Percentiles rank a stretch among this genome's conserved stretches.
Evolutionary conservation across 176 grass and related monocot species (phyloP).

Genomic region (sorghum (Sorghum bicolor)): DNA sequence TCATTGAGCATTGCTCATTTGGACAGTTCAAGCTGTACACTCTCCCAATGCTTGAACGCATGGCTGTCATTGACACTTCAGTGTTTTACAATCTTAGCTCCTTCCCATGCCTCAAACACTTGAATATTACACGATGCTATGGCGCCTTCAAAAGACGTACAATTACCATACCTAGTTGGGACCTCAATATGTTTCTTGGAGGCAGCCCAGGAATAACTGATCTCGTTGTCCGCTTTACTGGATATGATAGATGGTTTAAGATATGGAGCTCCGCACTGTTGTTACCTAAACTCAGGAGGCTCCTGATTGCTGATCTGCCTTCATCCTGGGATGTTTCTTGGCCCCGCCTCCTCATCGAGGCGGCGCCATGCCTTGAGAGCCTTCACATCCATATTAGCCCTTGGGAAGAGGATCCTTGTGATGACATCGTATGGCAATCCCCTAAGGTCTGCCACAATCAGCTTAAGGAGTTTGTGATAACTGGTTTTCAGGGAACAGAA

Average conservation of each 20-base stretch:
- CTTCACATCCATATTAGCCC: slow-evolving; percentile 2
- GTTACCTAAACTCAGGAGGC: slow-evolving; percentile 2
- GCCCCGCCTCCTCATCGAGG: background rate
- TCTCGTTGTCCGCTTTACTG: background rate
- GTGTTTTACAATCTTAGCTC: background rate
- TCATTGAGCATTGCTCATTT: background rate
- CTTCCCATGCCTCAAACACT: background rate
- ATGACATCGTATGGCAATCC: background rate
- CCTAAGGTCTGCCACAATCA: background rate
- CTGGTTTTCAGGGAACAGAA: slow-evolving; percentile 5
- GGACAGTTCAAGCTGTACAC: background rate
- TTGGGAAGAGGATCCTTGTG: background rate
- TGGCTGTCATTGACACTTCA: background rate
- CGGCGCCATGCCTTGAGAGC: background rate
- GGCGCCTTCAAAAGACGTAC: background rate
- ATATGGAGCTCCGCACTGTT: background rate
- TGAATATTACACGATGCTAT: background rate
- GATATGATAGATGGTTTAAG: slow-evolving; percentile 13
- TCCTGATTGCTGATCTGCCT: slow-evolving; percentile 8
- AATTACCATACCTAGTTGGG: background rate
- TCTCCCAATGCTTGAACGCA: slow-evolving; percentile 22
- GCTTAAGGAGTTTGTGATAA: slow-evolving; percentile 8
- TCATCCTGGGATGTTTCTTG: slow-evolving; percentile 22
- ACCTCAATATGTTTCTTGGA: background rate
- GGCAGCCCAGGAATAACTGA: background rate